Evolutionary conservation across 176 grass and related monocot species (phyloP).

Genomic region (Oropetium thomaeum): DNA sequence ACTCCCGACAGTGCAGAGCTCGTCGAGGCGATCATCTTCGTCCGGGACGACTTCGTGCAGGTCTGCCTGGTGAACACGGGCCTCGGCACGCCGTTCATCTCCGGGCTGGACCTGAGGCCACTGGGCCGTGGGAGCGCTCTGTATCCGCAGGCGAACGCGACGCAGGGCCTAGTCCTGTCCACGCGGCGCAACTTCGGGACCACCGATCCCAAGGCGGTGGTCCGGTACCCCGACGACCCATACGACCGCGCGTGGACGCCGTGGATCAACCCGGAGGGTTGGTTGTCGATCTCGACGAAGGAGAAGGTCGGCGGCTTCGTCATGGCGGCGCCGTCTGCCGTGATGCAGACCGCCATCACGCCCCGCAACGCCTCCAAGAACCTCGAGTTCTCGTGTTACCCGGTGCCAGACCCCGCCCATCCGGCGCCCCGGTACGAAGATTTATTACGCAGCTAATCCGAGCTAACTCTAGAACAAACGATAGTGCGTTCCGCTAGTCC

Average conservation of each 20-base stretch:
- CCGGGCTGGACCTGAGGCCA: slow-evolving; percentile 49
- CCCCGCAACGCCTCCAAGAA: slow-evolving; percentile 33
- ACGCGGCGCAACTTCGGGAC: slow-evolving; percentile 37
- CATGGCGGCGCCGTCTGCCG: slow-evolving; percentile 27
- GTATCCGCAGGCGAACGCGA: slow-evolving; percentile 14
- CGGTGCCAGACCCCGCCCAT: neutral
- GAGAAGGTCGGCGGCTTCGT: neutral
- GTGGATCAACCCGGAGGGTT: neutral
- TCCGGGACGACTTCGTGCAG: slow-evolving; percentile 22
- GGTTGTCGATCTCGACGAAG: slow-evolving; percentile 6
- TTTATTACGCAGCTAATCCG: too few relatives aligned
- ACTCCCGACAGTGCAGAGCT: accelerated
- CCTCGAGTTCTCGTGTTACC: slow-evolving; percentile 13
- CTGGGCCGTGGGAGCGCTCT: slow-evolving; percentile 29
- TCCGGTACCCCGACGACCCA: slow-evolving; percentile 50
- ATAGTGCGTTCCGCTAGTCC: neutral
- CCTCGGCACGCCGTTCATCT: slow-evolving; percentile 67
- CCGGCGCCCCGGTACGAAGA: neutral
- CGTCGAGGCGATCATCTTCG: slow-evolving; percentile 29
- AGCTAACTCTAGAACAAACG: neutral
- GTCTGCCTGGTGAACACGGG: slow-evolving; percentile 54
- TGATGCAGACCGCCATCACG: slow-evolving; percentile 51
- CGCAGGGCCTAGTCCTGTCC: slow-evolving; percentile 35
- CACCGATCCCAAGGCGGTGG: neutral
- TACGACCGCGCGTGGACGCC: slow-evolving; percentile 32